Evolutionary conservation across 306 rosid genomes (phyloP), one percentile per base, ranked within the genome.

Genomic region (Albizia julibrissin): DNA sequence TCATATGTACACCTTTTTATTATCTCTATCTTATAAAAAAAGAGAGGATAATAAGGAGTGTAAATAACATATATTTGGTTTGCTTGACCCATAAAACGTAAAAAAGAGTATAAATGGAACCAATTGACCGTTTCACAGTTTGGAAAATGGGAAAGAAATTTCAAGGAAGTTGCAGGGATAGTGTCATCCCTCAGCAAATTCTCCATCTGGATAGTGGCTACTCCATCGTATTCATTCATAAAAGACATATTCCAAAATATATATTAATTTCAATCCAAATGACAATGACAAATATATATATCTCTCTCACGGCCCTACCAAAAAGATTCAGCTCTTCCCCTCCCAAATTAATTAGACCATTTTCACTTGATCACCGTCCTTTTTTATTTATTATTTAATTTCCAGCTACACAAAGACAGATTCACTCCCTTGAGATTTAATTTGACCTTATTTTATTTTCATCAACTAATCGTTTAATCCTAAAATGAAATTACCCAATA

Each of bases 141-240:
- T 47, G 64, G 80, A 80, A 80, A 75, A 42, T 76, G 56, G 75
- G 68, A 34, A 74, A 46, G 92, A 87, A 89, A 82, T 40, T 85
- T 89, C 90, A 85, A 50, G 84, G 92, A 87, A 85, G 82, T 13
- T 89, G 83, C 87, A 56, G 77, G 62, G 72, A 80, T 44, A 40
- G 78, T 86, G 87, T 83, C 85, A 80, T 46, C 59, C 83, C 76
- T 79, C 80, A 54, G 44, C 82, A 84, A 84, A 42, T 21, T 56
- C 78, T 58, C 85, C 77, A 74, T 86, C 83, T 72, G 29, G 34
- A 54, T 58, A 81, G 87, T 64, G 75, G 85, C 77, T 79, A 58
- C 72, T 86, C 87, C 88, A 74, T 86, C 84, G 33, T 79, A 70
- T 79, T 83, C 84, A 50, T 58, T 10, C 16, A 49, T 78, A 86